Conservation (phyloP, 1,139 yeast species). For the Nakaseomyces delphensis region DNA sequence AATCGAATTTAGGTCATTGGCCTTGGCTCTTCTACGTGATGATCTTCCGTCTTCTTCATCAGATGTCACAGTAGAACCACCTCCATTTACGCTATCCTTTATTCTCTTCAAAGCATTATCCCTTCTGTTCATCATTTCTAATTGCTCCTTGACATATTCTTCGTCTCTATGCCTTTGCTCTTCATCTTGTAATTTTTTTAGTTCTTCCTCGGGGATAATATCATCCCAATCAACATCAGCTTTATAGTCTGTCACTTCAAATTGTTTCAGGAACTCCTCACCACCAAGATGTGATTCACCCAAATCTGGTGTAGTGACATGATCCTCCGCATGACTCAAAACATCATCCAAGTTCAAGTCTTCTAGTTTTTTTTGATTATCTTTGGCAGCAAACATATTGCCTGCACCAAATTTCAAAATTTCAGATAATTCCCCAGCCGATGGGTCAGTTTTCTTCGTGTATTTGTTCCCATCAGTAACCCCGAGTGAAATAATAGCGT, state of each 20-base stretch:
- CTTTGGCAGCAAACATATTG: constrained; percentile 89
- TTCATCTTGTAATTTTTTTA: constrained; percentile 79
- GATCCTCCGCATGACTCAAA: constrained; percentile 94
- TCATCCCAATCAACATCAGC: constrained; percentile 99
- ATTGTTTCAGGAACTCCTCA: constrained; percentile 93
- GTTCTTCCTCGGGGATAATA: constrained; percentile 92
- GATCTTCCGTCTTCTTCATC: constrained; percentile 34
- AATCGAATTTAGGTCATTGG: constrained; percentile 46
- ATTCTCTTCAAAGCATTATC: constrained; percentile 60
- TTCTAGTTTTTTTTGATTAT: constrained; percentile 90
- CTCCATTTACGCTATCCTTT: constrained; percentile 34
- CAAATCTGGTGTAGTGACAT: constrained; percentile 87
- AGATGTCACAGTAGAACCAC: constrained; percentile 32
- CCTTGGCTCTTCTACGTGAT: constrained; percentile 31
- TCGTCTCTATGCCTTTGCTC: constrained; percentile 84
- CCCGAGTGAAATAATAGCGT: constrained; percentile 93
- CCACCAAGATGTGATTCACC: constrained; percentile 98
- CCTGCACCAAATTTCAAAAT: constrained; percentile 97
- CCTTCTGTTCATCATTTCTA: constrained; percentile 77
- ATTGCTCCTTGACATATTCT: constrained; percentile 77
- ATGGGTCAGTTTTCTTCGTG: constrained; percentile 59
- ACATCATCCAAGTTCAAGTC: constrained; percentile 94
- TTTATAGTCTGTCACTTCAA: constrained; percentile 96
- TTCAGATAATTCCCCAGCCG: constrained; percentile 77
- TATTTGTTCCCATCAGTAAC: constrained; percentile 59